A percentile compares a stretch with the other conserved stretches of the same genome.
Conservation (phyloP, 306 rosid genomes). For the Prinsepia uniflora region DNA sequence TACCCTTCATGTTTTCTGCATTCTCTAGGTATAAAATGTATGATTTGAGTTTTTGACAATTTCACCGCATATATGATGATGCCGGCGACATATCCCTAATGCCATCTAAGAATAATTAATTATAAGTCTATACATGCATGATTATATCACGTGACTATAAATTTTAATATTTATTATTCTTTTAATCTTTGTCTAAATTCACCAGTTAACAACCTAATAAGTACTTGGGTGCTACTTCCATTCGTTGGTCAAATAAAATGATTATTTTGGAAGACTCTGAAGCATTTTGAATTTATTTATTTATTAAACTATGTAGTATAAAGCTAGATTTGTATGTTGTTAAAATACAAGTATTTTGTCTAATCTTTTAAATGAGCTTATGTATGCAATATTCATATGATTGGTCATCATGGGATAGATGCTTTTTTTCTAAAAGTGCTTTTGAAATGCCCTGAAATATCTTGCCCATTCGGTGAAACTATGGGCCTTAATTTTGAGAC, state of each 20-base stretch:
- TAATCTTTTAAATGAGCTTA: too few species aligned
- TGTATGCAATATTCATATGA: constrained; percentile 19
- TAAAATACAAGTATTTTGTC: too few species aligned
- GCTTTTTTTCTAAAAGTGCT: constrained; percentile 43
- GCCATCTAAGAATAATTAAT: constrained; percentile 18
- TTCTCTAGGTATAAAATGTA: neutral
- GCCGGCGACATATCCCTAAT: constrained; percentile 33
- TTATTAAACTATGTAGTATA: too few species aligned
- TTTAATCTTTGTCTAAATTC: too few species aligned
- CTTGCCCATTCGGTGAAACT: constrained; percentile 1
- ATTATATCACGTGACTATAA: too few species aligned
- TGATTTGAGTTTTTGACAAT: neutral
- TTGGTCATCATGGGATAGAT: constrained; percentile 31
- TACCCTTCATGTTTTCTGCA: neutral
- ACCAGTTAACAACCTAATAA: too few species aligned
- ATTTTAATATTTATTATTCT: too few species aligned
- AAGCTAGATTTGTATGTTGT: too few species aligned
- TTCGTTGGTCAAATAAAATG: neutral
- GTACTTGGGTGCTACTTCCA: too few species aligned
- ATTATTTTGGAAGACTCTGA: neutral
- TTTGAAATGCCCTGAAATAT: constrained; percentile 13
- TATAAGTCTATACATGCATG: too few species aligned
- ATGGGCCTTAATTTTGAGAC: constrained; percentile 5
- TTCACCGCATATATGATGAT: too few species aligned
- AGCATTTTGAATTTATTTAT: too few species aligned